phyloP scores from a whole-genome alignment of 176 grass and related monocot species.

The Phoenix dactylifera region DNA sequence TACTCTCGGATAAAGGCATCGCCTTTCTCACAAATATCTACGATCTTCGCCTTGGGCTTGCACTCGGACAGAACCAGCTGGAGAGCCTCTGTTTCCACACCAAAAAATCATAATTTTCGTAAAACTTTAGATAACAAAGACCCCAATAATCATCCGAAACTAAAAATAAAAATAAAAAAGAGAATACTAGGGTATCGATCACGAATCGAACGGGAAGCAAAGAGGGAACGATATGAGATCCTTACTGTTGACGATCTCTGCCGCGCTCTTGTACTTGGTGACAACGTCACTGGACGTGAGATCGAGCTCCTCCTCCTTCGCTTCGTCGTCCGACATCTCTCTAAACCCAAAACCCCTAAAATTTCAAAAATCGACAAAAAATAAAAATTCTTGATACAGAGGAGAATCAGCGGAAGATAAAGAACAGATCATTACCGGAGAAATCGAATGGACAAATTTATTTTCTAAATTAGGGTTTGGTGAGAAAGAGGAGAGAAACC shows the following conservation, averaged over 20 bases:
- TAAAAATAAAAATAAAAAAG: not conserved
- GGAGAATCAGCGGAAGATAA: too few relatives aligned
- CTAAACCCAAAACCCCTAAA: too few relatives aligned
- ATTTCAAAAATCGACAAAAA: too few relatives aligned
- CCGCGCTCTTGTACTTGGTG: conserved; percentile 91
- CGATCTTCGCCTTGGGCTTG: conserved; percentile 87
- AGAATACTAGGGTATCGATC: not conserved
- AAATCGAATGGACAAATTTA: too few relatives aligned
- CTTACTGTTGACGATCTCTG: conserved; percentile 93
- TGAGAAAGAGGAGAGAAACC: too few relatives aligned
- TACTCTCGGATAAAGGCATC: conserved; percentile 92
- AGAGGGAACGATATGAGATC: conserved; percentile 7
- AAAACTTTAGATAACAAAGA: too few relatives aligned
- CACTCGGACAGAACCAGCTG: conserved; percentile 64
- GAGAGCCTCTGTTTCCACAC: conserved; percentile 51
- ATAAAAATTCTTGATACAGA: too few relatives aligned
- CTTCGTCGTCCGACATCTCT: conserved; percentile 82
- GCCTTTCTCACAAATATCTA: conserved; percentile 89
- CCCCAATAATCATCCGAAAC: too few relatives aligned
- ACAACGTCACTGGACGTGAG: conserved; percentile 85
- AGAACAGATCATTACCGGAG: too few relatives aligned
- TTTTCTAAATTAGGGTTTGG: too few relatives aligned
- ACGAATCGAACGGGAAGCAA: not conserved
- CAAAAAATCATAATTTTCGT: too few relatives aligned
- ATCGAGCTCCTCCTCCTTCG: conserved; percentile 94